Evolutionary conservation across 345 rosid genomes (phyloP).

Genomic region (Boechera retrofracta): DNA sequence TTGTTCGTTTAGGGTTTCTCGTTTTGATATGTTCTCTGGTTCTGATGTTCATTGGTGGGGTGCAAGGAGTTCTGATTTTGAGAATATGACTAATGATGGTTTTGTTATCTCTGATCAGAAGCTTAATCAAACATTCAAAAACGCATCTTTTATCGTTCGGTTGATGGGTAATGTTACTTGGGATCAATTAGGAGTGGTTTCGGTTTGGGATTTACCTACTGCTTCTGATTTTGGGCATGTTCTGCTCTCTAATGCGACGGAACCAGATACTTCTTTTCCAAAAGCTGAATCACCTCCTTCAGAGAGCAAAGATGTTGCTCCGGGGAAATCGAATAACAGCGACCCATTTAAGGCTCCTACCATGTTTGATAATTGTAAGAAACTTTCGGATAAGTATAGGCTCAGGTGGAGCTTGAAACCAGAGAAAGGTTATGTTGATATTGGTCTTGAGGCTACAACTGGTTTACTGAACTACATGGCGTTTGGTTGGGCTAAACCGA

Average conservation of each 20-base stretch:
- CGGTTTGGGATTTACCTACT: slow-evolving; percentile 74
- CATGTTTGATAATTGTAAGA: slow-evolving; percentile 83
- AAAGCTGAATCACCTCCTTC: slow-evolving; percentile 53
- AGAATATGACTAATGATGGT: slow-evolving; percentile 66
- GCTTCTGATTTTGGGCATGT: slow-evolving; percentile 86
- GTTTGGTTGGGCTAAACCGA: slow-evolving; percentile 87
- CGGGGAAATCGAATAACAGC: slow-evolving; percentile 32
- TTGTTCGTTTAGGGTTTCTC: slow-evolving; percentile 79
- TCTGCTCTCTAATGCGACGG: slow-evolving; percentile 50
- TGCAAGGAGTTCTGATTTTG: slow-evolving; percentile 56
- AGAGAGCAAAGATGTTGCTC: slow-evolving; percentile 20
- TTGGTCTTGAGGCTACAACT: slow-evolving; percentile 82
- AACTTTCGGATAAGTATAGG: slow-evolving; percentile 65
- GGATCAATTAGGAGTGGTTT: slow-evolving; percentile 63
- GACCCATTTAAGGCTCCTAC: slow-evolving; percentile 54
- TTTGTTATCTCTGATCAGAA: slow-evolving; percentile 63
- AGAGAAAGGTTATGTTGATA: slow-evolving; percentile 62
- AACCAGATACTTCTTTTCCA: slow-evolving; percentile 41
- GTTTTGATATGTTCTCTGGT: slow-evolving; percentile 84
- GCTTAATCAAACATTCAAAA: slow-evolving; percentile 72
- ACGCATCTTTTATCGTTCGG: slow-evolving; percentile 65
- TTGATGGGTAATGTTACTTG: slow-evolving; percentile 61
- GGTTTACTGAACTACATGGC: slow-evolving; percentile 79
- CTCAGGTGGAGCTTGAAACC: slow-evolving; percentile 76
- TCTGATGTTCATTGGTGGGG: slow-evolving; percentile 90